A percentile compares a stretch with the other conserved stretches of the same genome.
Evolutionary conservation across 2,329 filamentous ascomycete species (phyloP).

Genomic region (Aspergillus amoenus): DNA sequence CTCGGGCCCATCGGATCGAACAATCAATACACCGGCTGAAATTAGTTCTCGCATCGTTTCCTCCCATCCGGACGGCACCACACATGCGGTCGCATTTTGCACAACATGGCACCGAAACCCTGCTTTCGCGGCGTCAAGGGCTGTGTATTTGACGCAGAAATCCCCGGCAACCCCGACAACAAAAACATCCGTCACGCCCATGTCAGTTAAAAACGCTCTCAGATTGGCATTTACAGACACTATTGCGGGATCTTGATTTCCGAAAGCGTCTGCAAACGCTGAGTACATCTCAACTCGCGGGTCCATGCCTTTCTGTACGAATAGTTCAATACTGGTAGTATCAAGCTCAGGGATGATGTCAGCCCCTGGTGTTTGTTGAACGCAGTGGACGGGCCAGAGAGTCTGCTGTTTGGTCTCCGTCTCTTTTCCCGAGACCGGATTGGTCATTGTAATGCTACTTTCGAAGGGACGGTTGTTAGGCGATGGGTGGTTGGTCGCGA

Average conservation of each 20-base stretch:
- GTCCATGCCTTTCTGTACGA: constrained; percentile 78
- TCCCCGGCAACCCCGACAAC: constrained; percentile 84
- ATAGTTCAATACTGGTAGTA: constrained; percentile 55
- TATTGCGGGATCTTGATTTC: constrained; percentile 39
- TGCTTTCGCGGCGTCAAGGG: constrained; percentile 70
- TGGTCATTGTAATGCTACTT: constrained; percentile 60
- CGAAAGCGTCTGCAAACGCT: constrained; percentile 81
- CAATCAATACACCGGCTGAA: constrained; percentile 60
- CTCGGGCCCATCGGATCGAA: constrained; percentile 58
- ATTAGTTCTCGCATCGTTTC: constrained; percentile 55
- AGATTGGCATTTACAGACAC: constrained; percentile 58
- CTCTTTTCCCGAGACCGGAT: constrained; percentile 50
- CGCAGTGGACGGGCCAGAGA: constrained; percentile 90
- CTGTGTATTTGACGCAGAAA: constrained; percentile 83
- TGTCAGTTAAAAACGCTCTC: constrained; percentile 54
- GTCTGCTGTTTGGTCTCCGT: constrained; percentile 63
- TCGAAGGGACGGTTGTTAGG: constrained; percentile 67
- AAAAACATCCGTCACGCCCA: constrained; percentile 73
- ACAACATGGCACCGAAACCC: constrained; percentile 78
- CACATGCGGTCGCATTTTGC: constrained; percentile 73
- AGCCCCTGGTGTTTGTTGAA: constrained; percentile 71
- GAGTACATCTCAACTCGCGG: constrained; percentile 86
- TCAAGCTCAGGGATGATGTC: constrained; percentile 73
- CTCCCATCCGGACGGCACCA: constrained; percentile 62
- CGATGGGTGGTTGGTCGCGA: constrained; percentile 71